phyloP scores from a whole-genome alignment of 257 asterid species.

The Nicotiana benthamiana region DNA sequence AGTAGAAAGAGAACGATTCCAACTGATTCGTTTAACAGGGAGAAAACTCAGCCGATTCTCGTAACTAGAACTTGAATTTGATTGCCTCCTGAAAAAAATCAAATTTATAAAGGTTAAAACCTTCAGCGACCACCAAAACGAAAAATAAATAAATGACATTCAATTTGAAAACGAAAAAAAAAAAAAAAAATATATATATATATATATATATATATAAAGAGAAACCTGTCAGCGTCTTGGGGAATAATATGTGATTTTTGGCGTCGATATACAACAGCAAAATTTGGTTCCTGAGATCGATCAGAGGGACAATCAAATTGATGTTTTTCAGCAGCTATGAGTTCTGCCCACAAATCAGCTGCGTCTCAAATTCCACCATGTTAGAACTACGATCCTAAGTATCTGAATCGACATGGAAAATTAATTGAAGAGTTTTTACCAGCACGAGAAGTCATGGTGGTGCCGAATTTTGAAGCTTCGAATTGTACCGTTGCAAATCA shows the following conservation, averaged over 20 bases:
- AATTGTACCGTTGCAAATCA: background rate
- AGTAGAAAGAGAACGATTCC: slow-evolving; percentile 87
- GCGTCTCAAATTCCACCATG: slow-evolving; percentile 8
- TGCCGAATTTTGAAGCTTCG: background rate
- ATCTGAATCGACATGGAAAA: background rate
- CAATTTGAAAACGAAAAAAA: background rate
- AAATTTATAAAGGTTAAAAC: background rate
- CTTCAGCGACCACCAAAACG: background rate
- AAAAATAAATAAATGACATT: background rate
- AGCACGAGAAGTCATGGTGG: slow-evolving; percentile 12
- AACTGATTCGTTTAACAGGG: slow-evolving; percentile 52
- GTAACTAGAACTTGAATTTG: slow-evolving; percentile 37
- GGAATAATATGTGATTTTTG: slow-evolving; percentile 22
- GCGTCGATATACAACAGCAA: slow-evolving; percentile 41
- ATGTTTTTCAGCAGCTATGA: slow-evolving; percentile 33
- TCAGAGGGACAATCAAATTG: slow-evolving; percentile 11
- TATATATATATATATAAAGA: background rate
- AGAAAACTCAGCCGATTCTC: slow-evolving; percentile 38
- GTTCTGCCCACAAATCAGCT: slow-evolving; percentile 55
- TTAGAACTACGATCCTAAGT: background rate
- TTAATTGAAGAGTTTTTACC: background rate
- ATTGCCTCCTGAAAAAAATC: slow-evolving; percentile 43
- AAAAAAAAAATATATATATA: no score
- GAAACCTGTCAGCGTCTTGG: slow-evolving; percentile 31
- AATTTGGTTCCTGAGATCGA: slow-evolving; percentile 34